phyloP scores from a whole-genome alignment of 2,329 filamentous ascomycete species.

The Myotisia sp. region DNA sequence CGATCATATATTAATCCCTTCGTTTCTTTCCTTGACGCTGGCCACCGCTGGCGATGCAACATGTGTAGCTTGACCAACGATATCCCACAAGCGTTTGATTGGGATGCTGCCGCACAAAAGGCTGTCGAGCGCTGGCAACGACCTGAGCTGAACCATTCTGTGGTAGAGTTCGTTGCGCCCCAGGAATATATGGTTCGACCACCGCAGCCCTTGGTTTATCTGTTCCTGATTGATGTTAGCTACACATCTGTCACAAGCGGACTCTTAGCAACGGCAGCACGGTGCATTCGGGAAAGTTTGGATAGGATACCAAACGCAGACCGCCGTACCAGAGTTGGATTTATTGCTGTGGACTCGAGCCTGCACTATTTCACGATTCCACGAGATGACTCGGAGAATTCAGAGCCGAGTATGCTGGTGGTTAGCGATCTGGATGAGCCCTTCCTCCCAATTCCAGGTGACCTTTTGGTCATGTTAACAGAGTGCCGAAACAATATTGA shows the following conservation, averaged over 20 bases:
- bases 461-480: constrained; percentile 74
- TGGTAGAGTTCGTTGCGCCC: constrained; percentile 92
- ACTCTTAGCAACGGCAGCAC: constrained; percentile 76
- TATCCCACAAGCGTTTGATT: constrained; percentile 97
- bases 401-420: constrained; percentile 80
- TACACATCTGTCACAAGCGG: constrained; percentile 80
- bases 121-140: constrained; percentile 83
- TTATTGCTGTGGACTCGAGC: constrained; percentile 87
- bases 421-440: constrained; percentile 92
- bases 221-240: constrained; percentile 92
- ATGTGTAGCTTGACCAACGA: constrained; percentile 99
- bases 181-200: constrained; percentile 99
- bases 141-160: constrained; percentile 85
- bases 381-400: constrained; percentile 69
- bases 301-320: constrained; percentile 98
- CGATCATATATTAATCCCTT: constrained; percentile 97
- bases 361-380: constrained; percentile 94
- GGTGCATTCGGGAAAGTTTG: constrained; percentile 87
- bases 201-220: constrained; percentile 85
- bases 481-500: constrained; percentile 88
- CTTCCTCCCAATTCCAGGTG: constrained; percentile 84
- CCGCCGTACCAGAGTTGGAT: constrained; percentile 77
- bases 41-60: constrained; percentile 96
- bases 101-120: constrained; percentile 86
- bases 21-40: constrained; percentile 89